Base-by-base conservation (phyloP, 768 basidiomycete genomes). In the Lactifluus subvellereus region DNA sequence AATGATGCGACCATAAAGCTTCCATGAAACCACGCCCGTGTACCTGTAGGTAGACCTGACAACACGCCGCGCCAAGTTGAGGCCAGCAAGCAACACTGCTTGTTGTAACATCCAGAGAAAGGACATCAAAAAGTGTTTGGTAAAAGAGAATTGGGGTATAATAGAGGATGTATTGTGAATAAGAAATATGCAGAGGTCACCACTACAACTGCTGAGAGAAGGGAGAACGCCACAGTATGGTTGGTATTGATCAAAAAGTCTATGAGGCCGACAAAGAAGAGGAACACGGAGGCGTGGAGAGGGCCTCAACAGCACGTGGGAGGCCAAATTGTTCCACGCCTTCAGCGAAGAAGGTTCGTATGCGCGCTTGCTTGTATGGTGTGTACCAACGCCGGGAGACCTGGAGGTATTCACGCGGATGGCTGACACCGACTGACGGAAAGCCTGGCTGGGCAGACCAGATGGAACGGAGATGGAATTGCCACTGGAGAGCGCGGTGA, bases 241-340 rank as follows among this genome's bases (percentile, higher is more conserved):
- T 59, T 66, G 43, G 57, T 50, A 30, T 63, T 64, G 32, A 42
- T 11, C 22, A 68, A 38, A 20, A 68, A 68, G 32, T 58, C 61
- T 10, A 57, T 38, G 37, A 68, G 50, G 18, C 67, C 67, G 3
- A 53, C 64, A 32, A 68, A 60, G 62, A 67, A 68, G 33, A 68
- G 54, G 53, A 65, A 67, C 3, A 66, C n/a, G 66, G 64, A 54
- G 66, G 56, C 13, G 59, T 54, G 6, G 66, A 59, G 18, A 67
- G 59, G 10, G 56, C 64, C 13, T 67, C 64, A 18, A 67, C 66
- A 3, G 60, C 65, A 47, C 16, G 45, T 33, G 60, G 56, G 45
- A 65, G 60, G 37, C 66, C 42, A 7, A 60, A 67, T 20, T 38
- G 38, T 13, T 66, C 64, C 14, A 67, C 53, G 4, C 66, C 64